phyloP scores from a whole-genome alignment of 352 stramenopile genomes.

The Phytophthora pistaciae region DNA sequence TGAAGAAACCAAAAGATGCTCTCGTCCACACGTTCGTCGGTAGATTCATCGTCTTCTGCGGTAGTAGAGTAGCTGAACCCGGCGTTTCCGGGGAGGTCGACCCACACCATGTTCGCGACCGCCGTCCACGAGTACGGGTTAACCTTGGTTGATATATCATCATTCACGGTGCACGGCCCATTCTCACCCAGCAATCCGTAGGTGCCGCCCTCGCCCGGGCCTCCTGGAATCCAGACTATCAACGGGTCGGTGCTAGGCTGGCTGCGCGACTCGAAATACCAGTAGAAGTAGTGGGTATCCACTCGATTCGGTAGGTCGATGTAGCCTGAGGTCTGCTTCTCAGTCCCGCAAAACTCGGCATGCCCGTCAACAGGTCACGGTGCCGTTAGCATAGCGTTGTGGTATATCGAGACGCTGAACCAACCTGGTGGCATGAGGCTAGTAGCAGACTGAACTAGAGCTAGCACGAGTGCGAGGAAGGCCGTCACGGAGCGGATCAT shows the following conservation, averaged over 20 bases:
- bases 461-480: background rate
- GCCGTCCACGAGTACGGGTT: conserved; percentile 64
- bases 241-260: conserved; percentile 52
- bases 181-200: conserved; percentile 62
- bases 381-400: background rate
- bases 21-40: conserved; percentile 47
- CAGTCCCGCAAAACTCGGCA: background rate
- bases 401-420: background rate
- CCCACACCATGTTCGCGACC: conserved; percentile 61
- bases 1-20: conserved; percentile 73
- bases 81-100: conserved; percentile 49
- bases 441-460: background rate
- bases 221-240: conserved; percentile 69
- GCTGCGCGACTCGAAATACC: conserved; percentile 61
- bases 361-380: too few species aligned
- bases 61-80: conserved; percentile 51
- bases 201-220: conserved; percentile 48
- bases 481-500: background rate
- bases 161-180: conserved; percentile 58
- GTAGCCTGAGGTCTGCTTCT: conserved; percentile 60
- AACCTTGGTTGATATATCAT: conserved; percentile 39
- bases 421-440: background rate
- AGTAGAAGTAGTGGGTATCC: conserved; percentile 78
- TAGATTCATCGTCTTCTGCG: conserved; percentile 40
- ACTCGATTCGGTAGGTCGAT: conserved; percentile 59